Evolutionary conservation across 129 eudicot genomes (phyloP), one percentile per base, ranked within the genome.

Genomic region (Daucus carota): DNA sequence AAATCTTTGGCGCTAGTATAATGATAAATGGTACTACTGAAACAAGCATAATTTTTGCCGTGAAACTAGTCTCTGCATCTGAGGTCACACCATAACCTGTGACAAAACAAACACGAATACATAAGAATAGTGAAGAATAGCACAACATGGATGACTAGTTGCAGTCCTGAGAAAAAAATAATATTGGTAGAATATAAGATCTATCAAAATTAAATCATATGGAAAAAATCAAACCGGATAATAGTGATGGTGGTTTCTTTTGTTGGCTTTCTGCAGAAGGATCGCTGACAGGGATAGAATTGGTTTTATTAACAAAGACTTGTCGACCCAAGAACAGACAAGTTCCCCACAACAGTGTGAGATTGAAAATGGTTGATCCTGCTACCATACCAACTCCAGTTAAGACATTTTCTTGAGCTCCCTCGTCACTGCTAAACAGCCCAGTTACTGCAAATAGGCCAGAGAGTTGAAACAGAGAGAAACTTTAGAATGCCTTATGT

Each of bases 271-370:
- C 76, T 9, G 36, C 73, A 62, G 81, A 73, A 68, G 3, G 34
- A 70, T 59, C 73, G 33, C 18, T 31, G 84, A 73, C 29, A 76
- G 73, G 62, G 79, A 60, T 63, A 13, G 81, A 68, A 43, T 17
- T 74, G 40, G 38, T 31, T 43, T 84, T 66, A 34, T 36, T 26
- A 70, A 38, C 36, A 44, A 83, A 81, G 28, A 81, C 72, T 75
- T 65, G 85, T 36, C 85, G 80, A 11, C 86, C 91, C 59, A 88
- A 41, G 22, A 86, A 79, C 33, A 88, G 82, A 81, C 96, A 88
- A 43, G 93, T 88, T 80, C 96, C 93, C 96, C 96, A 90, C 11
- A 90, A 22, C 63, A 88, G 16, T n/a, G 96, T 90, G 45, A 90
- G 91, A 72, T 83, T 85, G 72, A 90, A 81, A 52, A 86, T 88